Conservation (phyloP, 371 early-diverging fungal genomes). For the Mucor irregularis region DNA sequence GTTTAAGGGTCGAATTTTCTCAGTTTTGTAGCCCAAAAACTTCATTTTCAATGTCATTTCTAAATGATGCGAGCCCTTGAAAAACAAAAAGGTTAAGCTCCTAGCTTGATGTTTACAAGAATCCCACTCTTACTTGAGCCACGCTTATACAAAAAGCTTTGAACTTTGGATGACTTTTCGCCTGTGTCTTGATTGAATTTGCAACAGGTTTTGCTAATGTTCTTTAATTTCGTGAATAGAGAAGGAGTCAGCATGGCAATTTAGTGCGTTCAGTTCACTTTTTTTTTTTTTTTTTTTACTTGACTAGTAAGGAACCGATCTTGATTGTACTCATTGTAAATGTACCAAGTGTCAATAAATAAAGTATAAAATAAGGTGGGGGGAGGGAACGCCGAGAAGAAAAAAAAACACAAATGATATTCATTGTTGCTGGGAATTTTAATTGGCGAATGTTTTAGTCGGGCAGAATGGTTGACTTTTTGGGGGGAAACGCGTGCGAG, state of each 20-base stretch:
- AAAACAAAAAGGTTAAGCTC: background rate
- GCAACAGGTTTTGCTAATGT: slow-evolving; percentile 87
- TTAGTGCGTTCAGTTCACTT: too few relatives aligned
- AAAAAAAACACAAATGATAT: too few relatives aligned
- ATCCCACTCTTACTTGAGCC: slow-evolving; percentile 65
- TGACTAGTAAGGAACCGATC: slow-evolving; percentile 65
- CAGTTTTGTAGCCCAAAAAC: slow-evolving; percentile 76
- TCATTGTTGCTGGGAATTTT: too few relatives aligned
- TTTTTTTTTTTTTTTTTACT: slow-evolving; percentile 14
- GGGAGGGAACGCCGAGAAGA: too few relatives aligned
- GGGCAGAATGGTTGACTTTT: too few relatives aligned
- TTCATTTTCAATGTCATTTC: slow-evolving; percentile 86
- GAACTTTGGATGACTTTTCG: slow-evolving; percentile 67
- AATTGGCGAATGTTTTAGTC: too few relatives aligned
- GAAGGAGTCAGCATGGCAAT: background rate
- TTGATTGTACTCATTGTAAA: slow-evolving; percentile 57
- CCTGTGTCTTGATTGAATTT: slow-evolving; percentile 77
- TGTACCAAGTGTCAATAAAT: background rate
- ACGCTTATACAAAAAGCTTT: slow-evolving; percentile 80
- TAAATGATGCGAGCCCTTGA: slow-evolving; percentile 59
- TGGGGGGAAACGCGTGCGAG: too few relatives aligned
- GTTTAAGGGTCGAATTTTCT: slow-evolving; percentile 82
- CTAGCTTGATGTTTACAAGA: background rate
- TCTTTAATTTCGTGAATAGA: slow-evolving; percentile 24
- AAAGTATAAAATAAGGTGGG: background rate